Evolutionary conservation across 345 rosid genomes (phyloP).

Genomic region (Citrus reticulata): DNA sequence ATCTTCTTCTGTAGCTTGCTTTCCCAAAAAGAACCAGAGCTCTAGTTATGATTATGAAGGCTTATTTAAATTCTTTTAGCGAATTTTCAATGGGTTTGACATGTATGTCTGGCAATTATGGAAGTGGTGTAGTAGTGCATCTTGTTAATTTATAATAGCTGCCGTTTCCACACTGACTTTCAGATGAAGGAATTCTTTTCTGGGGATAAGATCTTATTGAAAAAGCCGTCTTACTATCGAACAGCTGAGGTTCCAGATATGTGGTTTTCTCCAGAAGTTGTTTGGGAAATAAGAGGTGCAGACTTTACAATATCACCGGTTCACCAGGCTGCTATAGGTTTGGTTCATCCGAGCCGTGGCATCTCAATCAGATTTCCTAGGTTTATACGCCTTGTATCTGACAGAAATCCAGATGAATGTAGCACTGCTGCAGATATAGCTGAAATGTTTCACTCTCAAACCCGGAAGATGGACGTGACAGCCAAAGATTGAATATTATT

Average conservation of each 20-base stretch:
- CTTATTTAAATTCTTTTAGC: background rate
- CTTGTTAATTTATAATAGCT: background rate
- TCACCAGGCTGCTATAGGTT: constrained; percentile 73
- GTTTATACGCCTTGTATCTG: constrained; percentile 38
- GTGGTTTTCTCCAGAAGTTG: constrained; percentile 75
- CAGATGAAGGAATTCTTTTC: constrained; percentile 83
- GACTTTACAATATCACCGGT: constrained; percentile 85
- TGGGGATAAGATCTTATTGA: constrained; percentile 54
- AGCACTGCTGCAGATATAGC: constrained; percentile 67
- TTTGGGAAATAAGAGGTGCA: constrained; percentile 86
- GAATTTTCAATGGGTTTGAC: background rate
- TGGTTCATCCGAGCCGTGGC: constrained; percentile 77
- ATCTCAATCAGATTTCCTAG: constrained; percentile 86
- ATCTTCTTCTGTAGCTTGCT: background rate
- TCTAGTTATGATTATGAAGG: background rate
- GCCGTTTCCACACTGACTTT: constrained; percentile 10
- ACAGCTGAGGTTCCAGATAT: constrained; percentile 73
- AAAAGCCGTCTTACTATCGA: constrained; percentile 66
- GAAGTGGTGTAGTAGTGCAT: constrained; percentile 8
- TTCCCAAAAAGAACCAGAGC: background rate
- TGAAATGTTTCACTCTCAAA: constrained; percentile 71
- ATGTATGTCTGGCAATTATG: background rate
- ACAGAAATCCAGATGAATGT: constrained; percentile 72
- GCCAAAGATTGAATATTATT: constrained; percentile 3
- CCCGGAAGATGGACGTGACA: constrained; percentile 58